Evolutionary conservation across 805 yeast species (phyloP).

Genomic region (Naumovozyma castellii): DNA sequence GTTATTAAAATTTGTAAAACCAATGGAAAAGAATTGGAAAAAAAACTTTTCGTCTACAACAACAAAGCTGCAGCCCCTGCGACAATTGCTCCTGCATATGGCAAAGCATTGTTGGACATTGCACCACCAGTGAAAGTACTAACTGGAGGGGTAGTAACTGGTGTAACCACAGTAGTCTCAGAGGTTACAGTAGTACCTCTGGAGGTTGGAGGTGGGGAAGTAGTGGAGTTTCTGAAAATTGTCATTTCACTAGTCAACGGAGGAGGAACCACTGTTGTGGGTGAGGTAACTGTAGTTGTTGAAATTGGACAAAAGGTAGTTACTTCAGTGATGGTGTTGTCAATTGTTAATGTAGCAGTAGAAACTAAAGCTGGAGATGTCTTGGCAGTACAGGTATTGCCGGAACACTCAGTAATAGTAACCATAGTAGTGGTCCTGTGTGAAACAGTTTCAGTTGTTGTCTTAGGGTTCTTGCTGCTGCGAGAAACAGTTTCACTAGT

Average conservation of each 20-base stretch:
- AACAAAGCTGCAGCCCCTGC: conserved; percentile 43
- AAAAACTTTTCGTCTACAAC: conserved; percentile 27
- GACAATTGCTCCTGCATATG: conserved; percentile 40
- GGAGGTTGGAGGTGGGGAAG: conserved; percentile 5
- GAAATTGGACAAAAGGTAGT: conserved; percentile 30
- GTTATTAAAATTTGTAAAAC: neutral
- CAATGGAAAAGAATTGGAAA: neutral
- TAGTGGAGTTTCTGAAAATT: too few species aligned
- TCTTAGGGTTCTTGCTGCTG: conserved; percentile 17
- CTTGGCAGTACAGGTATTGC: conserved; percentile 26
- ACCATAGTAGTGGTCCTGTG: conserved; percentile 28
- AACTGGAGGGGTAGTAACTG: conserved; percentile 1
- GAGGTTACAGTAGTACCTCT: conserved; percentile 1
- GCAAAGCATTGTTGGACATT: conserved; percentile 32
- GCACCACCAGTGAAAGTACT: conserved; percentile 37
- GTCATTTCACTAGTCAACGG: too few species aligned
- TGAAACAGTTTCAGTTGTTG: conserved; percentile 19
- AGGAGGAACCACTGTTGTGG: neutral
- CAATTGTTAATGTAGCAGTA: conserved; percentile 29
- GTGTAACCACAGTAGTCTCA: neutral
- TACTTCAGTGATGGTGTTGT: conserved; percentile 31
- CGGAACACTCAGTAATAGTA: conserved; percentile 31
- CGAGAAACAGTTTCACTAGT: too few species aligned
- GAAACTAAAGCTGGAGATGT: conserved; percentile 30
- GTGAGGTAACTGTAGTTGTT: neutral